phyloP scores from a whole-genome alignment of 495 filamentous ascomycete genomes.

The Cercophora scortea region DNA sequence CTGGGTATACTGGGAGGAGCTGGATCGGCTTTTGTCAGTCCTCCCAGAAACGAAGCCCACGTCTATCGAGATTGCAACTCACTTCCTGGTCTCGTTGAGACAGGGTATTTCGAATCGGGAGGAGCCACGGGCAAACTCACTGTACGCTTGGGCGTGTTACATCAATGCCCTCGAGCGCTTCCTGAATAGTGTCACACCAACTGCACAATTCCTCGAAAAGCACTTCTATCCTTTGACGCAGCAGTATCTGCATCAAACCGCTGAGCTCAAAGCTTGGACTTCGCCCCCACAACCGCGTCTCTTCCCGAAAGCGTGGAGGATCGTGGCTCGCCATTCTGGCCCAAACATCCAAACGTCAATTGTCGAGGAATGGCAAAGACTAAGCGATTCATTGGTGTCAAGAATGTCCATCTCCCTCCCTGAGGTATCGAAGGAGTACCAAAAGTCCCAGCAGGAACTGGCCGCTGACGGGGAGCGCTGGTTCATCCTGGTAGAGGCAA shows the following conservation, averaged over 20 bases:
- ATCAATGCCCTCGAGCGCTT: conserved; percentile 49
- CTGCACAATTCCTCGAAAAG: conserved; percentile 33
- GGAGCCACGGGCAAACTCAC: conserved; percentile 59
- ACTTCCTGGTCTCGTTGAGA: conserved; percentile 56
- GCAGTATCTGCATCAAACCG: conserved; percentile 30
- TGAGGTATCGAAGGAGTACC: conserved; percentile 69
- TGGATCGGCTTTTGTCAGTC: conserved; percentile 49
- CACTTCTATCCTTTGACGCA: conserved; percentile 32
- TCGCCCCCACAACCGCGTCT: conserved; percentile 21
- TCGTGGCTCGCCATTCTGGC: conserved; percentile 16
- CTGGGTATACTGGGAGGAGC: conserved; percentile 60
- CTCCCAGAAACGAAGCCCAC: conserved; percentile 48
- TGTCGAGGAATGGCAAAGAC: conserved; percentile 40
- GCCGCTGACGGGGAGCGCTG: conserved; percentile 53
- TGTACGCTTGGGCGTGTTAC: conserved; percentile 67
- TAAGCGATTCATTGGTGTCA: conserved; percentile 48
- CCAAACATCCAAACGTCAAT: conserved; percentile 5
- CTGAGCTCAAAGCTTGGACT: conserved; percentile 26
- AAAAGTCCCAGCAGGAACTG: conserved; percentile 58
- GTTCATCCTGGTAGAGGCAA: conserved; percentile 47
- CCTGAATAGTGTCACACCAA: conserved; percentile 23
- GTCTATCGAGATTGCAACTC: conserved; percentile 38
- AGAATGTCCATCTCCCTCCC: conserved; percentile 63
- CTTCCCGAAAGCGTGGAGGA: conserved; percentile 23
- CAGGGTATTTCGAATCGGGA: conserved; percentile 64